Evolutionary conservation across 129 eudicot genomes (phyloP), one percentile per base, ranked within the genome.

Genomic region (Tagetes patula): DNA sequence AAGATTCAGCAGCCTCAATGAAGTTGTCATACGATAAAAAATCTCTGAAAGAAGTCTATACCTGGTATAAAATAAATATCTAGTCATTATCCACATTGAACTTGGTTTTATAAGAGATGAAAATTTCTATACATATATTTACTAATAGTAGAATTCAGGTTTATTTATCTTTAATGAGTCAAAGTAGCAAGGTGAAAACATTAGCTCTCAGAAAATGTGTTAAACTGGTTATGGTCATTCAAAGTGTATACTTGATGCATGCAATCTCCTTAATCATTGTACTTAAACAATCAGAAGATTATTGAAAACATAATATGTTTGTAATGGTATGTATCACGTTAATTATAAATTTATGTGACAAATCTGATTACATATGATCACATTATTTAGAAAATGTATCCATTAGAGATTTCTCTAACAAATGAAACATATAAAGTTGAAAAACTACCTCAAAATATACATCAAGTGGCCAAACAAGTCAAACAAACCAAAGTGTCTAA

Each of bases 11-110:
- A 91, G 79, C 79, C 97, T 85, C 82, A 91, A 30, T 71, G 97
- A 87, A 79, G 82, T 83, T 70, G 75, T 75, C 95, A 91, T 84
- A 63, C 97, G 79, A 74, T 85, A 78, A 74, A 91, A 87, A 67
- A 85, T 32, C 67, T 87, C 95, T 43, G 82, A 80, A 47, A 91
- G 72, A 48, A 27, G 70, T 71, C 48, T 48, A 40, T 84, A 82
- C 69, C 97, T 91, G 88, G 67, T 74, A 70, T 54, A 59, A 56
- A 77, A 65, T 47, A 53, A 63, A 8, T 43, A 10, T 31, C 43
- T 39, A 2, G 53, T 56, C 41, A 75, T 13, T 42, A 2, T 38
- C 58, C 46, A 42, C 39, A 70, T 6, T 32, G 6, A 40, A 61
- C 49, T 13, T 47, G 42, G 49, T 46, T 42, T 49, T 20, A 43